Base-by-base conservation (phyloP, 768 basidiomycete species). In the Lactarius hengduanensis region DNA sequence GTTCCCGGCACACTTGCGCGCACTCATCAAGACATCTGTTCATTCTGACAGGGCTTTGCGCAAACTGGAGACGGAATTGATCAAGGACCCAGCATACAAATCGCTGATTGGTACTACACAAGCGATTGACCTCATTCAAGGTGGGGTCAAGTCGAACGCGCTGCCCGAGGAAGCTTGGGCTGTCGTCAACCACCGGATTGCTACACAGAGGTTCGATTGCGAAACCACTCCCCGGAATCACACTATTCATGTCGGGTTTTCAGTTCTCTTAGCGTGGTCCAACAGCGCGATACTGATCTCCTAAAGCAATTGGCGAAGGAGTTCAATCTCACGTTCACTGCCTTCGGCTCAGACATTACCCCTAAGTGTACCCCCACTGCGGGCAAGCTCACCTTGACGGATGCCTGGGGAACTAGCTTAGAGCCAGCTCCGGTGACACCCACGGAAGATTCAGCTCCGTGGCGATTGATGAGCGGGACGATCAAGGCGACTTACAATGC, bases 351-450 rank as follows among this genome's bases (percentile, higher is more conserved):
- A 45, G 59, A 59, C 10, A 59, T 79, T 20, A 74, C 69, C 15
- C 59, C 57, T 1, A 61, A 72, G 1, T 73, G 64, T 50, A 70
- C 58, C 4, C 70, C 73, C 41, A 72, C 77, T 15, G 73, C 73
- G 57, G 82, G 81, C 30, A 75, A 71, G 15, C 73, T 82, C 34
- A 75, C 73, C 22, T 71, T 82, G 62, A 72, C 65, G 53, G 79
- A 82, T 41, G 76, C 78, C 2, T 80, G 75, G 69, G 69, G 68
- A 41, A 69, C 70, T 8, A 72, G 73, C 15, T 72, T 81, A 9
- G 76, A 73, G 53, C 80, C 83, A 18, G 79, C 80, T 10, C 83
- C 81, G 1, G 72, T 81, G 32, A 79, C 81, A 15, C 81, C 81
- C 0, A 77, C 75, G 2, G 73, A 61, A 60, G 74, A 72, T 68